phyloP scores from a whole-genome alignment of 768 basidiomycete genomes.

The Mycena haematopus region DNA sequence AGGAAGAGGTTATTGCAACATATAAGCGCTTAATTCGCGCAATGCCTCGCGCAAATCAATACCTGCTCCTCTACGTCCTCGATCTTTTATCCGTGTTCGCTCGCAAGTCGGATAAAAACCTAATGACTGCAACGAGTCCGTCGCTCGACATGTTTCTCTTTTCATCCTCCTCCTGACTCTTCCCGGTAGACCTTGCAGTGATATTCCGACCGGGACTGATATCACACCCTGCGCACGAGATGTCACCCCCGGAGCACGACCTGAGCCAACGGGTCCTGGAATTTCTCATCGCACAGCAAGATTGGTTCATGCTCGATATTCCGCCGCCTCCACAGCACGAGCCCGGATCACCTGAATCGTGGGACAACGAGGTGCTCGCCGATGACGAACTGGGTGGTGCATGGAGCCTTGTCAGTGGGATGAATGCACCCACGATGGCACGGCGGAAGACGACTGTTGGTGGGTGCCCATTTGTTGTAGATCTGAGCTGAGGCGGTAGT shows the following conservation, averaged over 20 bases:
- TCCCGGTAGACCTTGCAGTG: slow-evolving; percentile 82
- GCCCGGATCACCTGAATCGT: slow-evolving; percentile 30
- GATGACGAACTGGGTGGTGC: slow-evolving; percentile 55
- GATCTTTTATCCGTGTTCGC: slow-evolving; percentile 96
- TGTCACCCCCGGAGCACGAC: slow-evolving; percentile 85
- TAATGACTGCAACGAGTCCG: slow-evolving; percentile 95
- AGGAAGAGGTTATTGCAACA: slow-evolving; percentile 73
- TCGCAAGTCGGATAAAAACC: slow-evolving; percentile 87
- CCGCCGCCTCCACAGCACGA: slow-evolving; percentile 62
- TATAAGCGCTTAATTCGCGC: slow-evolving; percentile 86
- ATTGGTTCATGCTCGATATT: slow-evolving; percentile 92
- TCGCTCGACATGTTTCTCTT: slow-evolving; percentile 27
- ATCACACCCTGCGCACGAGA: slow-evolving; percentile 86
- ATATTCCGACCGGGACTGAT: slow-evolving; percentile 97
- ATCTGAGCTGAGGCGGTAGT: neutral
- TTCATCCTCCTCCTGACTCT: slow-evolving; percentile 7
- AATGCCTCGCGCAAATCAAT: slow-evolving; percentile 90
- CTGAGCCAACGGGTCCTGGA: slow-evolving; percentile 91
- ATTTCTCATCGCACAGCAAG: slow-evolving; percentile 95
- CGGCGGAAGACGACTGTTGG: slow-evolving; percentile 37
- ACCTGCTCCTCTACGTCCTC: slow-evolving; percentile 95
- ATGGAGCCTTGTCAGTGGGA: slow-evolving; percentile 58
- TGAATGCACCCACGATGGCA: slow-evolving; percentile 37
- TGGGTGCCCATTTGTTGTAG: slow-evolving; percentile 31
- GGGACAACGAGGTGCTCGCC: slow-evolving; percentile 54